These are phyloP conservation scores for Pseudopyrenochaeta lycopersici DNA, from an alignment of 2,329 filamentous ascomycete species.

Conservation along the genomic window DNA sequence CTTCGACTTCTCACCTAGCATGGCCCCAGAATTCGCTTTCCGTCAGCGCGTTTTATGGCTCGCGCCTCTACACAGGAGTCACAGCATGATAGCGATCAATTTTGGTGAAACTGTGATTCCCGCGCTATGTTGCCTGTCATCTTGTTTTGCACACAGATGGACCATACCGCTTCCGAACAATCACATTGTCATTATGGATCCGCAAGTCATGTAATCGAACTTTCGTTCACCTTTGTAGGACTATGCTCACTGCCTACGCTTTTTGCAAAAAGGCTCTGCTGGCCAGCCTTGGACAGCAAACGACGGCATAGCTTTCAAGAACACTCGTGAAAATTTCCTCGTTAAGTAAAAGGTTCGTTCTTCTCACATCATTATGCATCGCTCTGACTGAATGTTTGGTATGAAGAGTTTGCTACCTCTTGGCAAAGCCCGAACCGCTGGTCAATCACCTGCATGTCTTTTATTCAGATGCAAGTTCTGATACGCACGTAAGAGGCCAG, in stretches of 20 bases:
- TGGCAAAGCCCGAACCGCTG: constrained; percentile 9
- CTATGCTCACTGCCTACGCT: not conserved
- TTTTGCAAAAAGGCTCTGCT: not conserved
- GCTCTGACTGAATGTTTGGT: constrained; percentile 1
- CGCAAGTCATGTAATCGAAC: constrained; percentile 21
- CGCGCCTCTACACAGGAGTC: constrained; percentile 1
- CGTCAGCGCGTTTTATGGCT: not conserved
- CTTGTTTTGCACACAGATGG: constrained; percentile 2
- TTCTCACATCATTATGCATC: constrained; percentile 3
- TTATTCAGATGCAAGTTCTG: not conserved
- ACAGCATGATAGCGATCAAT: constrained; percentile 19
- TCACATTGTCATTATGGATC: constrained; percentile 1
- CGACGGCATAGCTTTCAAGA: not conserved
- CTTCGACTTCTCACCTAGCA: not conserved
- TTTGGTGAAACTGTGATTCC: constrained; percentile 14
- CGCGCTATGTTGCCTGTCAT: constrained; percentile 7
- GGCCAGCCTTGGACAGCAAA: constrained; percentile 4
- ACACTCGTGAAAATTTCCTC: too few species aligned
- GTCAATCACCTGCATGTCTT: not conserved
- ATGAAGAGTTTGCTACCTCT: constrained; percentile 15
- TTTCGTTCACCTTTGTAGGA: constrained; percentile 19
- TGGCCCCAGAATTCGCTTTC: not conserved
- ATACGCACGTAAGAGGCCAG: not conserved
- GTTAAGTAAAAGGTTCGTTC: not conserved
- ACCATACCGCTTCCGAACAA: not conserved